phyloP scores from a whole-genome alignment of 108 stramenopile genomes.

The Pseudonitzschia delicatissima region DNA sequence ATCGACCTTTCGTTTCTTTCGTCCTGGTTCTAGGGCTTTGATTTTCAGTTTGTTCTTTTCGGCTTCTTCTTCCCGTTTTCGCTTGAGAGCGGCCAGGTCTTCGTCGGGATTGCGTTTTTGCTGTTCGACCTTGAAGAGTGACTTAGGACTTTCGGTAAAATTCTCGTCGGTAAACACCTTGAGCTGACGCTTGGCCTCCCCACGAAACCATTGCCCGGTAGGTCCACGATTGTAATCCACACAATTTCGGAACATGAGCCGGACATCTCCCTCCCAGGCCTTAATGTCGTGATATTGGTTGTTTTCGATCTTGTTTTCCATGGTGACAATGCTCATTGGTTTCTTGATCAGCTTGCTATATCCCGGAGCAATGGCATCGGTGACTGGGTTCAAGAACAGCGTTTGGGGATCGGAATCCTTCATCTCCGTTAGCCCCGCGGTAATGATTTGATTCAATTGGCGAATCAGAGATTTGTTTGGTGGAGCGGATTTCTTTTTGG shows the following conservation, averaged over 20 bases:
- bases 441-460: slow-evolving; percentile 69
- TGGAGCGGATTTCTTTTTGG: slow-evolving; percentile 14
- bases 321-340: slow-evolving; percentile 79
- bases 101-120: slow-evolving; percentile 60
- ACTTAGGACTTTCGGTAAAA: slow-evolving; percentile 56
- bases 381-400: slow-evolving; percentile 83
- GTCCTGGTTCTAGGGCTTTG: slow-evolving; percentile 30
- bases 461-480: slow-evolving; percentile 50
- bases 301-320: slow-evolving; percentile 68
- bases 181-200: slow-evolving; percentile 72
- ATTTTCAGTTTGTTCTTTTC: slow-evolving; percentile 20
- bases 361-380: slow-evolving; percentile 85
- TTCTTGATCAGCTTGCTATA: slow-evolving; percentile 74
- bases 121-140: slow-evolving; percentile 48
- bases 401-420: slow-evolving; percentile 77
- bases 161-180: slow-evolving; percentile 76
- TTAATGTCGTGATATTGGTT: slow-evolving; percentile 56
- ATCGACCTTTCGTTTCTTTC: slow-evolving; percentile 51
- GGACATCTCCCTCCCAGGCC: slow-evolving; percentile 74
- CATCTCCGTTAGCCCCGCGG: slow-evolving; percentile 62
- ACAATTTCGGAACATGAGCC: slow-evolving; percentile 85
- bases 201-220: slow-evolving; percentile 79
- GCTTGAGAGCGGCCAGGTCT: slow-evolving; percentile 24
- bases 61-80: slow-evolving; percentile 45
- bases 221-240: slow-evolving; percentile 76